Base-by-base conservation (phyloP, 345 rosid genomes). In the Aethionema arabicum region DNA sequence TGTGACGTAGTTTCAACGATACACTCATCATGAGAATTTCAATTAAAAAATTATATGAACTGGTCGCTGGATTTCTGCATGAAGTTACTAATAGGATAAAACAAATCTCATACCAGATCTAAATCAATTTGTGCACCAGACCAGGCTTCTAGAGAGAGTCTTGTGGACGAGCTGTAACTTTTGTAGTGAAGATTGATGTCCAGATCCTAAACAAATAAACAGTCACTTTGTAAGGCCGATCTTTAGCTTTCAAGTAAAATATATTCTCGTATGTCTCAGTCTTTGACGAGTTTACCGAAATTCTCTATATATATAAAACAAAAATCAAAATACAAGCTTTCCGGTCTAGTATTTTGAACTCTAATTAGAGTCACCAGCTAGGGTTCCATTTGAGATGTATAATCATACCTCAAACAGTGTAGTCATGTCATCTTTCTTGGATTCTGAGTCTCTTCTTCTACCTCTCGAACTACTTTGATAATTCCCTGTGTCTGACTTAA, bases 81-180 rank as follows among this genome's bases (percentile, higher is more conserved):
- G 14, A 61, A 32, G 67, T n/a, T 52, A 29, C 14, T 31, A 59
- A 65, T 59, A 41, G 29, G 37, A 21, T 4, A 61, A 14, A 38
- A 51, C 8, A 14, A 48, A 54, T 32, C 53, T 27, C 54, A 63
- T 78, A 92, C 97, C 96, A 92, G 77, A 64, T 85, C 91, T 85
- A 92, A 68, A 80, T 92, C 97, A 72, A 87, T 80, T 86, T 79
- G 85, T 52, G 80, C 78, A 52, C 85, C 91, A 21, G 90, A 83
- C 98, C 98, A 92, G 45, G 85, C 85, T 87, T 87, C 95, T 27
- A 92, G 91, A 71, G 97, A 89, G 3, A 35, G 68, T 67, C 83
- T 80, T 37, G 95, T 89, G 56, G 84, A 74, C 38, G 78, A 57
- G 48, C 91, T 76, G 73, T 84, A 89, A 63, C 71, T 79, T 79